Conservation (phyloP, 225 moss, liverwort and hornwort genomes). For the Ulota crispa region DNA sequence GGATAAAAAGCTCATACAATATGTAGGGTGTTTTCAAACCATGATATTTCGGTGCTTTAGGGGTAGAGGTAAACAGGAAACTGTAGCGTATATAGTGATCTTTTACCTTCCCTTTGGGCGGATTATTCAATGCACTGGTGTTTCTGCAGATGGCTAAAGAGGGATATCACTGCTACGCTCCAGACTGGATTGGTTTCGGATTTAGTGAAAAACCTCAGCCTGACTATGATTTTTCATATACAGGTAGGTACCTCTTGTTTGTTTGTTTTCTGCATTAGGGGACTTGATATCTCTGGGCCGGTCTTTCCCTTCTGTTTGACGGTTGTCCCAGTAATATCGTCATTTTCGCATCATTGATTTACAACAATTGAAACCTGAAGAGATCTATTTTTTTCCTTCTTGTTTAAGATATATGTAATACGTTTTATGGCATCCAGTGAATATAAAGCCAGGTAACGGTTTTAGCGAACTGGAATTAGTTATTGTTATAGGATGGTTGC, state of each 20-base stretch:
- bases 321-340: neutral
- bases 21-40: neutral
- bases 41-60: neutral
- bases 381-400: neutral
- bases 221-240: slow-evolving; percentile 90
- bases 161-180: slow-evolving; percentile 92
- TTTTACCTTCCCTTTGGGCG: neutral
- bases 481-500: neutral
- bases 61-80: neutral
- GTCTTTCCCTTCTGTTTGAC: neutral
- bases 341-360: neutral
- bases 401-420: neutral
- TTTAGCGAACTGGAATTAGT: neutral
- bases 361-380: neutral
- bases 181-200: slow-evolving; percentile 96
- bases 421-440: neutral
- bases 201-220: slow-evolving; percentile 99
- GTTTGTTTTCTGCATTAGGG: neutral
- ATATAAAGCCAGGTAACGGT: neutral
- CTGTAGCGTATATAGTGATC: neutral
- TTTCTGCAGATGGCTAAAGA: slow-evolving; percentile 68
- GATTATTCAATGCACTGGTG: neutral
- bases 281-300: neutral
- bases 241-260: slow-evolving; percentile 62
- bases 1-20: no score